These are phyloP conservation scores for Citrus sp. DNA, from an alignment of 345 rosid genomes.

Conservation along the genomic window DNA sequence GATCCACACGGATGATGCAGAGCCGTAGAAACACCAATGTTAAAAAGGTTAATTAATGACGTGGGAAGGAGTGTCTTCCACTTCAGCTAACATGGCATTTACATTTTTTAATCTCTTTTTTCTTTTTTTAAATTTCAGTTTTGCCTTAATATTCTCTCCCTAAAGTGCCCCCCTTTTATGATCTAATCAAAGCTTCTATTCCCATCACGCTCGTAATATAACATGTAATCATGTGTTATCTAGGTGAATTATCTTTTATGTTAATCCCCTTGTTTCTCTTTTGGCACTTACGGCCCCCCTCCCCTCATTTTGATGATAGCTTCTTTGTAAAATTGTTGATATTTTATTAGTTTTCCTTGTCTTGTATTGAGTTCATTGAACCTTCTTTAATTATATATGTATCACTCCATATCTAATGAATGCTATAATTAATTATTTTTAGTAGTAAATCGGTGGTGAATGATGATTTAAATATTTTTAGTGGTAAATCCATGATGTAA, in stretches of 20 bases:
- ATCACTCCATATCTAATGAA: neutral
- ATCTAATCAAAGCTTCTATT: neutral
- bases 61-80: constrained; percentile 32
- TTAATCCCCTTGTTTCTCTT: neutral
- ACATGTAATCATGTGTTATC: neutral
- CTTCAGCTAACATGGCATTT: constrained; percentile 14
- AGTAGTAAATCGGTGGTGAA: neutral
- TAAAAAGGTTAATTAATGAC: constrained; percentile 9
- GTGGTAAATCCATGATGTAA: no score
- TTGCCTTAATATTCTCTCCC: neutral
- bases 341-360: neutral
- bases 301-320: neutral
- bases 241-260: neutral
- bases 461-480: no score
- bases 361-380: neutral
- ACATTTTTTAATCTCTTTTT: neutral
- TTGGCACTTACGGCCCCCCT: neutral
- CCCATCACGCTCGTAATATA: neutral
- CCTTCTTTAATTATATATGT: neutral
- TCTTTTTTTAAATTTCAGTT: neutral
- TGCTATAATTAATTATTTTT: neutral
- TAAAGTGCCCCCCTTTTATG: neutral
- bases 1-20: constrained; percentile 5
- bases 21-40: neutral
- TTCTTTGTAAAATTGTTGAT: neutral